Base-by-base conservation (phyloP, 1,139 yeast genomes). In the Yamadazyma sp. region DNA sequence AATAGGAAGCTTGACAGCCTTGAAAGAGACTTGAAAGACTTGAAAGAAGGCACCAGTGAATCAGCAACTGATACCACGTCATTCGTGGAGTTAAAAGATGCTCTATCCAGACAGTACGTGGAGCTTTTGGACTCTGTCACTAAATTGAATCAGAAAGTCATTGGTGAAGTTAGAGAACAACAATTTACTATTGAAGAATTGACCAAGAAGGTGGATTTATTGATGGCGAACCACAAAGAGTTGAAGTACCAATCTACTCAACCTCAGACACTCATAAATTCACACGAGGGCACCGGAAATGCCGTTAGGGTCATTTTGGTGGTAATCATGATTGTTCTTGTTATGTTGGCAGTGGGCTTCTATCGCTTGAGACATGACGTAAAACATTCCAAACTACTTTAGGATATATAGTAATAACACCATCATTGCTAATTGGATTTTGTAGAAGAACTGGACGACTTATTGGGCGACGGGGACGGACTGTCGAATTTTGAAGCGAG, bases 351-450 rank as follows among this genome's bases (percentile, higher is more conserved):
- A 2, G 52, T 69, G 7, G 59, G 73, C 42, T 66, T 76, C 16
- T 68, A 68, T 51, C 63, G 75, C 51, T 62, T 77, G 41, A 69
- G 80, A 56, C 73, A 63, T 42, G 81, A 76, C 47, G 74, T 76
- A 37, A 76, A 76, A 49, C 82, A 76, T 52, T 62, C 80, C 7
- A 78, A 78, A 49, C 62, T 77, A 34, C 64, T 77, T 43, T 76
- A 56, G 50, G n/a, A 14, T n/a, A 12, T 7, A 6, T 26, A 26
- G 17, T 8, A 6, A 16, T 3, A 6, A 16, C 5, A 29, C n/a
- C 13, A 9, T 11, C n/a, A 23, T 23, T 9, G 16, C 28, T 33
- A 25, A 25, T 6, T 26, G 21, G 47, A 42, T 23, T 42, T 39
- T 1, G 40, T 32, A n/a, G 48, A 44, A 5, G 37, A 36, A 6